Base-by-base conservation (phyloP, 768 basidiomycete species). In the Hericium erinaceus region DNA sequence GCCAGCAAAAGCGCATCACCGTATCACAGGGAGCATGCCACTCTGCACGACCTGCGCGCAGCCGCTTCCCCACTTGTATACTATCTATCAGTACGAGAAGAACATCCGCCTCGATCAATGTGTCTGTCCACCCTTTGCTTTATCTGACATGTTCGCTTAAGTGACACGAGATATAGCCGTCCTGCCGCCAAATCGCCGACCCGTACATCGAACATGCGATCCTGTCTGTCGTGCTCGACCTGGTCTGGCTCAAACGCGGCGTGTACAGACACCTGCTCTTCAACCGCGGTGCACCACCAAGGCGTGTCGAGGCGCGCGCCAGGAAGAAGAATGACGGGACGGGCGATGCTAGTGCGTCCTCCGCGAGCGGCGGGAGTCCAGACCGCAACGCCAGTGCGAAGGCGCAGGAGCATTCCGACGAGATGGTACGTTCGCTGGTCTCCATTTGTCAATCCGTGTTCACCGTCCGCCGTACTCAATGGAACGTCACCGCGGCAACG, bases 31-130 rank as follows among this genome's bases (percentile, higher is more conserved):
- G 8, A 33, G 33, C 50, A 91, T 92, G 89, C 85, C 89, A 16
- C 82, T 93, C 61, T 94, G 91, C 72, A 90, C 83, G 26, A 81
- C 74, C 48, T 94, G 92, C 66, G 83, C 88, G 0, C 72, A 72
- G 16, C 76, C 80, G n/a, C 75, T 80, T 13, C 74, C 80, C 0
- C 82, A 82, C 64, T 78, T 93, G 16, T 93, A 92, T 70, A 92
- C 90, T 0, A 78, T 90, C 57, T 93, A 94, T 68, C 77, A 87
- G 63, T 85, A 89, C 4, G 81, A 80, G 8, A 75, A 87, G 65
- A 92, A 92, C 66, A 76, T 92, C 38, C 76, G 91, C 52, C 78
- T 93, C 22, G 89, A 92, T 68, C 85, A 90, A 73, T 93, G 91
- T 68, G 90, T 92, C 51, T 64, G 87, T 81, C 41, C 7, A 40